phyloP scores from a whole-genome alignment of 1,284 basidiomycete genomes.

The Xerocomus minutiporus region DNA sequence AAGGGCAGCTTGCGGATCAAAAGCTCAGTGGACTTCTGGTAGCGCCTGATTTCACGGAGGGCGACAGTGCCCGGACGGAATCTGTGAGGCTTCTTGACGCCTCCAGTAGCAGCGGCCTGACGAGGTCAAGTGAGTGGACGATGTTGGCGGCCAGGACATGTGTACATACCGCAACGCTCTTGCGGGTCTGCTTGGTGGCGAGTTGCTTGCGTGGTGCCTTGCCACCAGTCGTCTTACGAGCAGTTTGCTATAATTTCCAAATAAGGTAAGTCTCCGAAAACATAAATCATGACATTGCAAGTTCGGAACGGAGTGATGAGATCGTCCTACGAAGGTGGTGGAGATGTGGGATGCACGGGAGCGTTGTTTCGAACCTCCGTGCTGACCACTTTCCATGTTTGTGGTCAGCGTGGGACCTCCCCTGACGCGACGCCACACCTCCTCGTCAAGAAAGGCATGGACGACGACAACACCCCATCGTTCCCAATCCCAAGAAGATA shows the following conservation, averaged over 20 bases:
- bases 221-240: constrained; percentile 62
- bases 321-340: constrained; percentile 8
- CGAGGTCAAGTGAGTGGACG: constrained; percentile 27
- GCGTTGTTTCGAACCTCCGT: constrained; percentile 28
- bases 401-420: constrained; percentile 8
- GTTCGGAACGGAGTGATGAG: constrained; percentile 17
- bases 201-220: constrained; percentile 69
- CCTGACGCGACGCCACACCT: constrained; percentile 6
- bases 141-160: neutral
- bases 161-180: constrained; percentile 28
- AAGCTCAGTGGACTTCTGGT: constrained; percentile 80
- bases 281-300: constrained; percentile 22
- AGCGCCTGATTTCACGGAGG: constrained; percentile 79
- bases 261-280: constrained; percentile 32
- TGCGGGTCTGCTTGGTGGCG: constrained; percentile 57
- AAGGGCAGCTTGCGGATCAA: constrained; percentile 77
- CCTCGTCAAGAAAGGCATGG: constrained; percentile 8
- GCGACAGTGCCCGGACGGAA: constrained; percentile 69
- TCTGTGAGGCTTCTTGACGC: constrained; percentile 79
- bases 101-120: constrained; percentile 53
- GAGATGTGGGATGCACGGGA: constrained; percentile 9
- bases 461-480: neutral
- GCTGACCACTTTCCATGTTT: constrained; percentile 17
- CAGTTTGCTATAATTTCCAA: constrained; percentile 58
- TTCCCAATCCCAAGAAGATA: constrained; percentile 1